A percentile compares a stretch with the other conserved stretches of the same genome.
phyloP scores from a whole-genome alignment of 1,284 basidiomycete species.

The Microbotryum intermedium region DNA sequence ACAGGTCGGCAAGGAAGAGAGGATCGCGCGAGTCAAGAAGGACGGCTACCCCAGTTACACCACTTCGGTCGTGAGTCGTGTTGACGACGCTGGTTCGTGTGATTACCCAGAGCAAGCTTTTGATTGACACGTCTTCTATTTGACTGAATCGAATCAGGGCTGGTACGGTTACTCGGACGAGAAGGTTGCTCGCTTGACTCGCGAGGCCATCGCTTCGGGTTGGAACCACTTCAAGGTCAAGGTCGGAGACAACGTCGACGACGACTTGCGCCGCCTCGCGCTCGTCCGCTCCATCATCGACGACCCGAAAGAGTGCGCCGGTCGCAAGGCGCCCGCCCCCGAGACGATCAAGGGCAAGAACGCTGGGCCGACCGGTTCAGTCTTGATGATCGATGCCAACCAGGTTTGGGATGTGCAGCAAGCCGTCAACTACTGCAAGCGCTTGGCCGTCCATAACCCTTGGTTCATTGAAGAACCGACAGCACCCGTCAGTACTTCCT shows the following conservation, averaged over 20 bases:
- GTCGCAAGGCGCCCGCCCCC: slow-evolving; percentile 18
- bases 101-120: slow-evolving; percentile 47
- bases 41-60: slow-evolving; percentile 86
- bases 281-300: slow-evolving; percentile 91
- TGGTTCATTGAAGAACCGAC: slow-evolving; percentile 98
- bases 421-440: slow-evolving; percentile 82
- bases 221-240: slow-evolving; percentile 49
- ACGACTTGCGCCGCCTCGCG: slow-evolving; percentile 75
- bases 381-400: slow-evolving; percentile 95
- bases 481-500: slow-evolving; percentile 48
- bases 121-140: not conserved
- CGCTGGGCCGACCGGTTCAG: slow-evolving; percentile 83
- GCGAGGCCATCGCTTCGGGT: slow-evolving; percentile 55
- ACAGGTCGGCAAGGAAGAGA: slow-evolving; percentile 63
- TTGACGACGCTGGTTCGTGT: not conserved
- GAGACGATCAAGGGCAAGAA: slow-evolving; percentile 64
- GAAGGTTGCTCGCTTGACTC: slow-evolving; percentile 74
- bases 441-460: slow-evolving; percentile 72
- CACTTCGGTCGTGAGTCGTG: slow-evolving; percentile 59
- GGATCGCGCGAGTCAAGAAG: slow-evolving; percentile 57
- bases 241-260: slow-evolving; percentile 72
- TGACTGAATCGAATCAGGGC: slow-evolving; percentile 37
- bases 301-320: slow-evolving; percentile 52
- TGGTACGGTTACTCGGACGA: slow-evolving; percentile 66
- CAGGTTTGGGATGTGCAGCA: slow-evolving; percentile 86